Evolutionary conservation across 2,329 filamentous ascomycete species (phyloP), one percentile per base, ranked within the genome.

Genomic region (Dothidotthia symphoricarpi): DNA sequence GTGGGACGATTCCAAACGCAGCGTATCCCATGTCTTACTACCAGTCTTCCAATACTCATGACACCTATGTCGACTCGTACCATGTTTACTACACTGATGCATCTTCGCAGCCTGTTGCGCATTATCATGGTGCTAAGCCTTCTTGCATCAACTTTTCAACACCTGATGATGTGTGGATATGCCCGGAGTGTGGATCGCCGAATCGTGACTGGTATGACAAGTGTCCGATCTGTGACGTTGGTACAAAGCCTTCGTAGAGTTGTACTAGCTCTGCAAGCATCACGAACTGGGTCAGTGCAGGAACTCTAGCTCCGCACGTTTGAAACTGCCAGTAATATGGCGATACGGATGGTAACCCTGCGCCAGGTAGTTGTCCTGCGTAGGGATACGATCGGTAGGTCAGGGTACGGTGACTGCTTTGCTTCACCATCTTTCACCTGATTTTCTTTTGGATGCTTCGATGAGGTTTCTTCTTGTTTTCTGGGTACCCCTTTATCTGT

Each of bases 101-200:
- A 22, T 6, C 9, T 22, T 22, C 19, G 5, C 5, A 22, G 5
- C 19, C 5, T 22, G 5, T 5, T 14, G 9, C 8, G 25, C 28
- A 29, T 13, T 10, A 27, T 7, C 11, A 24, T 16, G n/a, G 13
- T 28, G 4, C 16, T 30, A 7, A 7, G 26, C 24, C 16, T 8
- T 14, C 10, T 10, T 14, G 9, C 26, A 16, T 14, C 34, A 32
- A 19, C 25, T 14, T 12, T 26, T 12, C 16, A 6, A 14, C 14
- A 8, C 30, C 36, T 9, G 8, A 25, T 6, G 46, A 53, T 16
- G 34, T 43, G 12, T 53, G 49, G 49, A 24, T 30, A 4, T 53
- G 49, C 31, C 16, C 29, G 10, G 25, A 41, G 10, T 53, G 49
- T 31, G 47, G 38, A 6, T 16, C 33, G 4, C 24, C 35, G 11